A percentile compares a stretch with the other conserved stretches of the same genome.
These are phyloP conservation scores for Pythium oligandrum DNA, from an alignment of 352 stramenopile species.

Conservation along the genomic window DNA sequence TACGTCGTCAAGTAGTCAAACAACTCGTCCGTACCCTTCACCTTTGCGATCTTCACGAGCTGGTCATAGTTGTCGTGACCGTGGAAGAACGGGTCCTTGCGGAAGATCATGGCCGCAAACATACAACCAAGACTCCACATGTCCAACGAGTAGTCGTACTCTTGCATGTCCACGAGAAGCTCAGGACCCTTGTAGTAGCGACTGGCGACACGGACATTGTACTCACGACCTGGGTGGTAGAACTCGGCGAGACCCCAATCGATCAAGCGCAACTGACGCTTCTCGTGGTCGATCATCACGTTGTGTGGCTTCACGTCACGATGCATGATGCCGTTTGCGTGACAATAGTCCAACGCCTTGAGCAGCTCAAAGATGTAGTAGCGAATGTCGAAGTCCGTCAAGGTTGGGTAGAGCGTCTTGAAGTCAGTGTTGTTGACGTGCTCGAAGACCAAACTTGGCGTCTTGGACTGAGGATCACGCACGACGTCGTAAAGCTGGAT, in stretches of 20 bases:
- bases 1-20: slow-evolving; percentile 99
- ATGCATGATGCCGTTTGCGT: slow-evolving; percentile 99
- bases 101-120: slow-evolving; percentile 99
- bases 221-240: slow-evolving; percentile 97
- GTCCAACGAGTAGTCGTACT: slow-evolving; percentile 99
- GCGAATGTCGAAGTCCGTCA: slow-evolving; percentile 98
- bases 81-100: slow-evolving; percentile 99
- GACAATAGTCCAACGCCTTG: slow-evolving; percentile 97
- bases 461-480: slow-evolving; percentile 98
- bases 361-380: slow-evolving; percentile 99
- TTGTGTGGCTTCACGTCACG: slow-evolving; percentile 99
- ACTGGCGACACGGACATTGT: slow-evolving; percentile 99
- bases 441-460: slow-evolving; percentile 97
- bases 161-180: slow-evolving; percentile 98
- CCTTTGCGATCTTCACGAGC: slow-evolving; percentile 98
- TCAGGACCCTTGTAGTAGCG: slow-evolving; percentile 99
- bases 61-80: slow-evolving; percentile 99
- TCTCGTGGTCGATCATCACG: slow-evolving; percentile 99
- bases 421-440: slow-evolving; percentile 99
- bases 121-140: slow-evolving; percentile 99
- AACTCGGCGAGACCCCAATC: slow-evolving; percentile 99
- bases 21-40: slow-evolving; percentile 97
- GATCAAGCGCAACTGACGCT: slow-evolving; percentile 96
- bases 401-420: slow-evolving; percentile 98
- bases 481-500: slow-evolving; percentile 99